These are phyloP conservation scores for Stagonosporopsis vannaccii DNA, from an alignment of 2,329 filamentous ascomycete genomes.

Conservation along the genomic window DNA sequence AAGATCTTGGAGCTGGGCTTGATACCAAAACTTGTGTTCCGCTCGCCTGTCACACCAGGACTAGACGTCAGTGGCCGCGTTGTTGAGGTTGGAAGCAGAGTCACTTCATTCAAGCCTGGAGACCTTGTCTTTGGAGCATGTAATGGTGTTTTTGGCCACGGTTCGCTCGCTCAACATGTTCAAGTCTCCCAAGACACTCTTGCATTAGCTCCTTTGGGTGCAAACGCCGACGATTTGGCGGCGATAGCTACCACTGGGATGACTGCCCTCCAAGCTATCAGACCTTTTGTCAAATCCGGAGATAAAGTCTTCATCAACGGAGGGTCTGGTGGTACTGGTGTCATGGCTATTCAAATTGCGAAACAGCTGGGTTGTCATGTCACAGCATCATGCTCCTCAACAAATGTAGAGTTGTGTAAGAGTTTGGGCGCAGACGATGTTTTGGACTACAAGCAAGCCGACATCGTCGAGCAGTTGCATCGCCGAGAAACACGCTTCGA, in stretches of 20 bases:
- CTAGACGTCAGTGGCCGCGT: not conserved
- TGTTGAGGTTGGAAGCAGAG: not conserved
- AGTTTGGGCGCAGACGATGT: not conserved
- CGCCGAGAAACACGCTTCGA: not conserved
- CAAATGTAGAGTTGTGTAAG: not conserved
- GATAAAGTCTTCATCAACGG: constrained; percentile 68
- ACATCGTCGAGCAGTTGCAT: not conserved
- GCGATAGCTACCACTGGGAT: constrained; percentile 9
- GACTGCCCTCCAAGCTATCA: constrained; percentile 44
- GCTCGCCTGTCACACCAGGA: not conserved
- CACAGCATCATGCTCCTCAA: not conserved
- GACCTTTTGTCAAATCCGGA: constrained; percentile 37
- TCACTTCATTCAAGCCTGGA: not conserved
- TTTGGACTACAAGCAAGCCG: not conserved
- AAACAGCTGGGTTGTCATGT: not conserved
- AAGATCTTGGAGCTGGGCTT: not conserved
- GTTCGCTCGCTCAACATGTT: not conserved
- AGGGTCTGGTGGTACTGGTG: constrained; percentile 65
- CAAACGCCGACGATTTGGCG: not conserved
- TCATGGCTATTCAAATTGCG: constrained; percentile 62
- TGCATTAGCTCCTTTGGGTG: not conserved
- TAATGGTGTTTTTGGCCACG: not conserved
- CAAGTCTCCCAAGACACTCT: not conserved
- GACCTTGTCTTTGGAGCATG: not conserved
- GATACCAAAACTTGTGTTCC: not conserved